These are phyloP conservation scores for Furculomyces boomerangus DNA, from an alignment of 371 early-diverging fungal genomes.

Conservation along the genomic window DNA sequence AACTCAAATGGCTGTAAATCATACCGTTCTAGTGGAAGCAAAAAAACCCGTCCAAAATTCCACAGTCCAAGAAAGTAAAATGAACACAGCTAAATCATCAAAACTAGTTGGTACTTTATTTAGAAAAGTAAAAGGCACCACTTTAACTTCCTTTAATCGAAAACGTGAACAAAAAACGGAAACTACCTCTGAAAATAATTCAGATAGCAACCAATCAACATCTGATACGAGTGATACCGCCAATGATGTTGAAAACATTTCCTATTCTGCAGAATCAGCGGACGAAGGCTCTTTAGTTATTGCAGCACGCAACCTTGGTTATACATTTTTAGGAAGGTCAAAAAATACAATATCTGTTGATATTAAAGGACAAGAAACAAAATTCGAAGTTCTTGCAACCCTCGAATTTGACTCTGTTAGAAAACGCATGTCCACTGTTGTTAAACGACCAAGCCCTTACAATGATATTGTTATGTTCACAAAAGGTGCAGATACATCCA, in stretches of 20 bases:
- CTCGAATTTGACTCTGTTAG: conserved; percentile 85
- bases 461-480: conserved; percentile 66
- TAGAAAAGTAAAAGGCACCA: not conserved
- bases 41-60: conserved; percentile 7
- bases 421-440: conserved; percentile 88
- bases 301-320: conserved; percentile 73
- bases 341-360: conserved; percentile 37
- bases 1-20: conserved; percentile 70
- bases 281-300: conserved; percentile 76
- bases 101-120: too few species aligned
- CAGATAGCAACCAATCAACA: not conserved
- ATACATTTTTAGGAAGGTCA: conserved; percentile 45
- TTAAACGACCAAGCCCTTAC: conserved; percentile 52
- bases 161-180: not conserved
- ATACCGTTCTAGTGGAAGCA: conserved; percentile 77
- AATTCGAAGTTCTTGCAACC: conserved; percentile 52
- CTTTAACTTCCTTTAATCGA: not conserved
- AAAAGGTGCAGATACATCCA: conserved; percentile 96
- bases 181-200: not conserved
- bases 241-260: not conserved
- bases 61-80: not conserved
- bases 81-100: not conserved
- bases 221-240: not conserved
- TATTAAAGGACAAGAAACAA: conserved; percentile 35
- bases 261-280: conserved; percentile 57